Percentiles rank a stretch among this genome's conserved stretches.
phyloP scores from a whole-genome alignment of 495 filamentous ascomycete genomes.

The Penicillium coffeae region DNA sequence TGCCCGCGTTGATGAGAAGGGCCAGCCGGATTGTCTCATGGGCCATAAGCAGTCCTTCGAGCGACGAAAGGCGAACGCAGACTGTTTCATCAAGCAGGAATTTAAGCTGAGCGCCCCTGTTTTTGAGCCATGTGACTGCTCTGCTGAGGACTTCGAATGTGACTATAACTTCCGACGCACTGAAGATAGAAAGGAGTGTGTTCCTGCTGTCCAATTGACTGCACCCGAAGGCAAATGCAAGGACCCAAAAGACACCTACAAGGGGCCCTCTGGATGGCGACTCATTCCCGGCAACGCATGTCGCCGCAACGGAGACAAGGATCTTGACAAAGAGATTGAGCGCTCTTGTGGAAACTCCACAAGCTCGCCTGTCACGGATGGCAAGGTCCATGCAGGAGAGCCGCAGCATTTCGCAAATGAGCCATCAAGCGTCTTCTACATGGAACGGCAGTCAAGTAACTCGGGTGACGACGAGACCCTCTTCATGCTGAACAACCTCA shows the following conservation, averaged over 20 bases:
- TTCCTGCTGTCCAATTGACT: conserved; percentile 48
- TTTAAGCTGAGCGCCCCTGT: conserved; percentile 68
- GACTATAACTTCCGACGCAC: conserved; percentile 78
- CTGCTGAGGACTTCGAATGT: conserved; percentile 83
- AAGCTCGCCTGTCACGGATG: conserved; percentile 47
- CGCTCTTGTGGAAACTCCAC: conserved; percentile 49
- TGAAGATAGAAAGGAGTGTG: conserved; percentile 62
- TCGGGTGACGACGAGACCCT: conserved; percentile 73
- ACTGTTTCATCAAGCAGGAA: conserved; percentile 84
- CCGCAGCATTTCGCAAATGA: conserved; percentile 53
- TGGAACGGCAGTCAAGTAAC: conserved; percentile 71
- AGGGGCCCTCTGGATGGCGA: conserved; percentile 82
- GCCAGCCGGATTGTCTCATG: conserved; percentile 85
- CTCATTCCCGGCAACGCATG: conserved; percentile 90
- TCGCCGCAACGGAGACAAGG: conserved; percentile 50
- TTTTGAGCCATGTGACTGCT: conserved; percentile 72
- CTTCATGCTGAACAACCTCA: conserved; percentile 61
- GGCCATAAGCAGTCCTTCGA: conserved; percentile 82
- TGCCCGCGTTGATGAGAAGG: conserved; percentile 74
- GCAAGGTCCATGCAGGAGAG: conserved; percentile 54
- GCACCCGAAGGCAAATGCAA: conserved; percentile 63
- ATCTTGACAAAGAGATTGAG: conserved; percentile 43
- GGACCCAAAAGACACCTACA: conserved; percentile 62
- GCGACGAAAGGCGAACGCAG: conserved; percentile 74
- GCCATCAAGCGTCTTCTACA: conserved; percentile 66